Percentiles rank a stretch among this genome's conserved stretches.
Conservation (phyloP, 2,329 filamentous ascomycete species). For the Botrytis hyacinthi region DNA sequence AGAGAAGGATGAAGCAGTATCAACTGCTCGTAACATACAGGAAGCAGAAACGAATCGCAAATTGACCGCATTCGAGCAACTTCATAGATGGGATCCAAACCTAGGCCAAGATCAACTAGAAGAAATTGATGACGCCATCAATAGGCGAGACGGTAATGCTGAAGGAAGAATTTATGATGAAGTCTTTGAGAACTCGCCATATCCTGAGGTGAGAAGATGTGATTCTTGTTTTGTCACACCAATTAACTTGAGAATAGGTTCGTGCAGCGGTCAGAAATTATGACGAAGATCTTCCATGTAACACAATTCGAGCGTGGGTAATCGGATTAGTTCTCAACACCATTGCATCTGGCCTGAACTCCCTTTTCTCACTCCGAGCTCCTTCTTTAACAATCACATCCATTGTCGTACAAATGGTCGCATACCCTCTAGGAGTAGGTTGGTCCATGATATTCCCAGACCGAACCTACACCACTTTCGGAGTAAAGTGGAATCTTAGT, state of each 20-base stretch:
- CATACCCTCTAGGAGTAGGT: slow-evolving; percentile 51
- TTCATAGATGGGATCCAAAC: slow-evolving; percentile 28
- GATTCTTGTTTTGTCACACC: neutral
- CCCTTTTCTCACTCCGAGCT: slow-evolving; percentile 35
- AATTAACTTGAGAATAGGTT: slow-evolving; percentile 18
- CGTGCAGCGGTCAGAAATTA: slow-evolving; percentile 39
- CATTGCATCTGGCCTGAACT: slow-evolving; percentile 32
- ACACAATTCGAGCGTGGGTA: slow-evolving; percentile 62
- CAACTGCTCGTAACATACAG: slow-evolving; percentile 18
- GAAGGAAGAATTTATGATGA: slow-evolving; percentile 23
- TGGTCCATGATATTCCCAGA: slow-evolving; percentile 30
- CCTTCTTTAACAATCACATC: slow-evolving; percentile 44
- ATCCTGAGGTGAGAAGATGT: slow-evolving; percentile 19
- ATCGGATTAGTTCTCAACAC: slow-evolving; percentile 41
- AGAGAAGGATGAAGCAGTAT: slow-evolving; percentile 18
- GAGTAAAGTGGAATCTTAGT: slow-evolving; percentile 46
- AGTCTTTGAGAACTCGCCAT: slow-evolving; percentile 28
- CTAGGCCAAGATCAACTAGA: slow-evolving; percentile 22
- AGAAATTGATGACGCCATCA: slow-evolving; percentile 27
- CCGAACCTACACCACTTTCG: slow-evolving; percentile 41
- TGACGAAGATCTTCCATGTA: slow-evolving; percentile 63
- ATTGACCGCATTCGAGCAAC: slow-evolving; percentile 23
- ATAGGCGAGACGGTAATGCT: slow-evolving; percentile 21
- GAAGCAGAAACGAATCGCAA: slow-evolving; percentile 26
- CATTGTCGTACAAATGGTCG: slow-evolving; percentile 35